Evolutionary conservation across 83 land plant genomes (phyloP).

Genomic region (Picea mariana): DNA sequence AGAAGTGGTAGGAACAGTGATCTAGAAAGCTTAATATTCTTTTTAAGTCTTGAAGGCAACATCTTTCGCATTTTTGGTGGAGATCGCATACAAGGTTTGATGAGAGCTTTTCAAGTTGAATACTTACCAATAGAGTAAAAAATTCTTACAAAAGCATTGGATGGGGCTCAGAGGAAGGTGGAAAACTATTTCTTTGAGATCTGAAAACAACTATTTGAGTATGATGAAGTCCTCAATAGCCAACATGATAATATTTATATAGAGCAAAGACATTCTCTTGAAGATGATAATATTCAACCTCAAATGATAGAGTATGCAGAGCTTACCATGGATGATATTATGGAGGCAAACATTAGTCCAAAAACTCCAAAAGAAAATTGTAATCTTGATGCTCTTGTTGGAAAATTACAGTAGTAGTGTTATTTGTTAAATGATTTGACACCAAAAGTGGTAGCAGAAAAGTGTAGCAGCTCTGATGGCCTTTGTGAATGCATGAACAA

Average conservation of each 20-base stretch:
- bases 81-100: conserved; percentile 95
- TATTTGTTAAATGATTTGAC: too few relatives aligned
- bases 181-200: conserved; percentile 98
- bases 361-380: too few relatives aligned
- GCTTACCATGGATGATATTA: too few relatives aligned
- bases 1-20: too few relatives aligned
- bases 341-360: too few relatives aligned
- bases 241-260: conserved; percentile 94
- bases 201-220: conserved; percentile 86
- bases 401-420: too few relatives aligned
- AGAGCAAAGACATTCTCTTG: conserved; percentile 90
- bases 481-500: too few relatives aligned
- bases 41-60: conserved; percentile 77
- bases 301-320: too few relatives aligned
- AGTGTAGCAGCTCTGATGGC: too few relatives aligned
- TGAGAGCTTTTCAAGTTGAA: conserved; percentile 96
- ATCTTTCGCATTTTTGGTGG: conserved; percentile 98
- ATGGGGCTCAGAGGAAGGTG: conserved; percentile 98
- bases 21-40: too few relatives aligned
- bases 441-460: too few relatives aligned
- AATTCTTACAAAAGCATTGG: conserved; percentile 90
- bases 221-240: conserved; percentile 95
- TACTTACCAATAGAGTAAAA: conserved; percentile 94
- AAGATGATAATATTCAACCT: conserved; percentile 52
- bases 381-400: too few relatives aligned